Conservation (phyloP, 768 basidiomycete species). For the Panaeolus papilionaceus region DNA sequence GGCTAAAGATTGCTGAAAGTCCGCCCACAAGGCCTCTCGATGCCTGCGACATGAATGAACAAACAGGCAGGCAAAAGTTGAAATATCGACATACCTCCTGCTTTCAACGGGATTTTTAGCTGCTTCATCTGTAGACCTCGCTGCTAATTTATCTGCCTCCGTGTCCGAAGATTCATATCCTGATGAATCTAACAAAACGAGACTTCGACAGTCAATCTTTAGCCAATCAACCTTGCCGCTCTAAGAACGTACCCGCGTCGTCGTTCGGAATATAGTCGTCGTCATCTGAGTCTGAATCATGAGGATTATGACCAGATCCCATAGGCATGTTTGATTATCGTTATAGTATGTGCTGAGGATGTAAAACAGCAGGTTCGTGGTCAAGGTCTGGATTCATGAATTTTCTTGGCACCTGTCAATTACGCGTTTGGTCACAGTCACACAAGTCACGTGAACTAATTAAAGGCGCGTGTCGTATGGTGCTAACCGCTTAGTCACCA, state of each 20-base stretch:
- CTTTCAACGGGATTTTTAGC: conserved; percentile 45
- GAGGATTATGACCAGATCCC: conserved; percentile 12
- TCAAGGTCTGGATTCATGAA: background rate
- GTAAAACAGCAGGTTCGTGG: background rate
- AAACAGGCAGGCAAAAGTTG: conserved; percentile 14
- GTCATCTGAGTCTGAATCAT: conserved; percentile 53
- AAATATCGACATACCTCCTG: conserved; percentile 46
- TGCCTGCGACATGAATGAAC: conserved; percentile 43
- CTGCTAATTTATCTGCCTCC: conserved; percentile 17
- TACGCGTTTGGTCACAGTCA: background rate
- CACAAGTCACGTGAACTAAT: background rate
- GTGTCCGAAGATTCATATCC: conserved; percentile 30
- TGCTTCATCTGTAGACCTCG: background rate
- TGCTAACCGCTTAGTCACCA: no score
- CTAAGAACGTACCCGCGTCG: conserved; percentile 40
- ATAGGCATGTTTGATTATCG: conserved; percentile 15
- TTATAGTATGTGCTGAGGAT: background rate
- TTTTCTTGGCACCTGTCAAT: background rate
- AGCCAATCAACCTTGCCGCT: background rate
- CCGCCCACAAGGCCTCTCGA: conserved; percentile 70
- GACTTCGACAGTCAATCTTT: conserved; percentile 4
- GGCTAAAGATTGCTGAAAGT: conserved; percentile 69
- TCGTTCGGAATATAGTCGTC: conserved; percentile 70
- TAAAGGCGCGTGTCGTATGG: no score
- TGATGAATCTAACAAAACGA: conserved; percentile 20